phyloP scores from a whole-genome alignment of 1,139 yeast genomes.

The Sugiyamaella sp. region DNA sequence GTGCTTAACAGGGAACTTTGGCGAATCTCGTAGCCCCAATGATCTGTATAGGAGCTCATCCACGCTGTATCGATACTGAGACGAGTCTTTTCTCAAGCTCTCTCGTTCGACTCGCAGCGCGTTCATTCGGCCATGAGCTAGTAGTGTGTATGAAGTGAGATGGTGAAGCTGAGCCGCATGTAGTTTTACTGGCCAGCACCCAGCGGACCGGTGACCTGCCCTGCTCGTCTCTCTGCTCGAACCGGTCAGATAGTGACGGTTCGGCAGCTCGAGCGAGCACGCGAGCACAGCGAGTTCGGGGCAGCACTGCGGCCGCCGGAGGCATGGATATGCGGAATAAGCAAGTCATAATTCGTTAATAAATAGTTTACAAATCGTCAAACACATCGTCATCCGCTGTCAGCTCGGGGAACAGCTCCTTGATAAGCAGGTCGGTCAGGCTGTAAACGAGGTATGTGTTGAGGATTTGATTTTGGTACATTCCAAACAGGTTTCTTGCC shows the following conservation, averaged over 20 bases:
- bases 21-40: constrained; percentile 19
- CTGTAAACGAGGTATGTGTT: constrained; percentile 66
- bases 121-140: constrained; percentile 16
- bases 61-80: constrained; percentile 20
- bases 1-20: constrained; percentile 30
- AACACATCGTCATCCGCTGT: neutral
- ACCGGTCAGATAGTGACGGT: too few species aligned
- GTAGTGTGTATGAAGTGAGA: constrained; percentile 10
- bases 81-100: neutral
- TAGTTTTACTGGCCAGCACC: too few species aligned
- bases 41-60: constrained; percentile 25
- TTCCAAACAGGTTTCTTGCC: constrained; percentile 57
- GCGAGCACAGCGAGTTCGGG: too few species aligned
- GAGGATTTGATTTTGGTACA: constrained; percentile 74
- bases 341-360: constrained; percentile 5
- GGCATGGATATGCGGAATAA: neutral
- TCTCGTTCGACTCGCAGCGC: constrained; percentile 8
- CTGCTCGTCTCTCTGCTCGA: too few species aligned
- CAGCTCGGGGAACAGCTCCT: constrained; percentile 44
- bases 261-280: too few species aligned
- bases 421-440: constrained; percentile 55
- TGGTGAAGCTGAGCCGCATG: constrained; percentile 12
- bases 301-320: too few species aligned
- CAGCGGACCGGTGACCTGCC: too few species aligned
- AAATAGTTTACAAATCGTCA: neutral